phyloP scores from a whole-genome alignment of 148 eudicot genomes.

The Arctostaphylos glauca region DNA sequence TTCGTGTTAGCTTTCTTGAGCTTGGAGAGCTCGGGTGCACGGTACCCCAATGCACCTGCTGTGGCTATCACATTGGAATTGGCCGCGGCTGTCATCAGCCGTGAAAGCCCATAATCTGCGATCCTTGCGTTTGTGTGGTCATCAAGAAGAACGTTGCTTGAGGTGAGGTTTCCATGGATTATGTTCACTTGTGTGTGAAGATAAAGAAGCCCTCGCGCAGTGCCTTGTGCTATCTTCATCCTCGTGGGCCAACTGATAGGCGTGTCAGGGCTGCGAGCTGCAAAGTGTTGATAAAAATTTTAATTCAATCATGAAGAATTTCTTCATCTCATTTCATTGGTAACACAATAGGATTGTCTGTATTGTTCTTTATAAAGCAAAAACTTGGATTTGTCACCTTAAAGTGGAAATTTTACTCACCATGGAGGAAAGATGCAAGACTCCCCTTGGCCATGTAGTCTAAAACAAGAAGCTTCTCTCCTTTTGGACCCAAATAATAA shows the following conservation, averaged over 20 bases:
- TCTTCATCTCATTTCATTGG: not conserved
- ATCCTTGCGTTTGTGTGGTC: constrained; percentile 49
- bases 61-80: constrained; percentile 72
- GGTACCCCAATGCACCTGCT: constrained; percentile 79
- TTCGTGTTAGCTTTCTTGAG: constrained; percentile 76
- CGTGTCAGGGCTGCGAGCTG: constrained; percentile 59
- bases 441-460: constrained; percentile 85
- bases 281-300: constrained; percentile 3
- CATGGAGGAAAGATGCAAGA: constrained; percentile 72
- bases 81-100: constrained; percentile 75
- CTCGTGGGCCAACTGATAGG: constrained; percentile 67
- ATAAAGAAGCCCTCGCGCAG: constrained; percentile 55
- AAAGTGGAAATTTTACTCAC: constrained; percentile 29
- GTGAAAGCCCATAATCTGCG: constrained; percentile 73
- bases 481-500: constrained; percentile 84
- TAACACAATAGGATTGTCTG: not conserved
- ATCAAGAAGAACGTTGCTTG: constrained; percentile 78
- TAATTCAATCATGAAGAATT: not conserved
- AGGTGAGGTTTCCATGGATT: constrained; percentile 81
- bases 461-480: constrained; percentile 93
- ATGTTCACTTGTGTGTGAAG: constrained; percentile 68
- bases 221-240: constrained; percentile 68
- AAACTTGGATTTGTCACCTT: not conserved
- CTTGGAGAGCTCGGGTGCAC: constrained; percentile 87
- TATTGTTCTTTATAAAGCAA: not conserved